Conservation (phyloP, 2,329 filamentous ascomycete species). For the Aspergillus jensenii region DNA sequence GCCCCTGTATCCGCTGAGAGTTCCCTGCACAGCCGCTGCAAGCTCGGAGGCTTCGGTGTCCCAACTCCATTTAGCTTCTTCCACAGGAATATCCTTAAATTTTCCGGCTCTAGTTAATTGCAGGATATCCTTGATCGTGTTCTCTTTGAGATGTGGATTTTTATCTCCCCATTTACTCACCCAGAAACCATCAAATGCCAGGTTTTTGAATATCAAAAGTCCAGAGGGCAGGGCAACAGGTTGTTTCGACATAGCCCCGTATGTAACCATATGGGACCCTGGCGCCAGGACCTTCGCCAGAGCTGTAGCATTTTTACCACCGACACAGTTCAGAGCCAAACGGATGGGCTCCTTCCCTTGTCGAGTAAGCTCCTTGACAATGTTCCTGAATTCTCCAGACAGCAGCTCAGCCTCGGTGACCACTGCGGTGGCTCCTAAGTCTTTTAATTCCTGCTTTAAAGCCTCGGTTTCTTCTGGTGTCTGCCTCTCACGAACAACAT, state of each 20-base stretch:
- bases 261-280: conserved; percentile 79
- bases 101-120: conserved; percentile 70
- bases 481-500: conserved; percentile 75
- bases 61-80: conserved; percentile 79
- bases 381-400: conserved; percentile 44
- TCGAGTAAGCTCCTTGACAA: conserved; percentile 67
- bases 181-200: conserved; percentile 92
- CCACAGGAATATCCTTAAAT: conserved; percentile 81
- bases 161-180: conserved; percentile 82
- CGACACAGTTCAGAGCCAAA: conserved; percentile 89
- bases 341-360: conserved; percentile 70
- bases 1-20: conserved; percentile 76
- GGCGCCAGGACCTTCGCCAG: conserved; percentile 72
- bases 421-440: conserved; percentile 63
- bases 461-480: conserved; percentile 63
- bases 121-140: conserved; percentile 82
- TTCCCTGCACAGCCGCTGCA: conserved; percentile 74
- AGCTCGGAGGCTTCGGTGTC: conserved; percentile 71
- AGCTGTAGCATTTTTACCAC: conserved; percentile 77
- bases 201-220: conserved; percentile 88
- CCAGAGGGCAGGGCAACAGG: conserved; percentile 79
- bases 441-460: conserved; percentile 60
- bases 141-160: conserved; percentile 70
- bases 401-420: conserved; percentile 61
- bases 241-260: conserved; percentile 91